Evolutionary conservation across 225 moss, liverwort and hornwort genomes (phyloP).

Genomic region (Neckera pumila): DNA sequence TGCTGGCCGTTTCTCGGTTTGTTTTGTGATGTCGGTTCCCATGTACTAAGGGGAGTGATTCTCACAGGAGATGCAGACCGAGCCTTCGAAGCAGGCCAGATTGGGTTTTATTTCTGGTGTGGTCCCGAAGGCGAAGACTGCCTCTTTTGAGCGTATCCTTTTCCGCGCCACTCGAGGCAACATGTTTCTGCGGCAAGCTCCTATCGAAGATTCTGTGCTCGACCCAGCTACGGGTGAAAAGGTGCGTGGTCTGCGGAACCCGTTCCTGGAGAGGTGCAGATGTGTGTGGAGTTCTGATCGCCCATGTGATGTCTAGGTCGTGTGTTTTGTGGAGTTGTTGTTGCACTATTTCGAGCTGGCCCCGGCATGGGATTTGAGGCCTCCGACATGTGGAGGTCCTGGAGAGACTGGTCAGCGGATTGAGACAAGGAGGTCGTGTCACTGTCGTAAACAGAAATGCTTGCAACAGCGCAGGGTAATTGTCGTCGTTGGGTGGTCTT

Average conservation of each 20-base stretch:
- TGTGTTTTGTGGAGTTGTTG: not conserved
- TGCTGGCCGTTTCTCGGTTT: not conserved
- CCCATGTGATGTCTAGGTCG: not conserved
- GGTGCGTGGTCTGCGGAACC: slow-evolving; percentile 21
- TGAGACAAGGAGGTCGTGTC: not conserved
- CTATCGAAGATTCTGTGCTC: slow-evolving; percentile 61
- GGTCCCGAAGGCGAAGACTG: slow-evolving; percentile 64
- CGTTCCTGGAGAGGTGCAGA: not conserved
- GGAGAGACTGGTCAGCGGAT: not conserved
- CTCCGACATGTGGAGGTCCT: not conserved
- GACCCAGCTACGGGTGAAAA: slow-evolving; percentile 93
- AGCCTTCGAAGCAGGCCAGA: slow-evolving; percentile 94
- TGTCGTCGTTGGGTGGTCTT: not conserved
- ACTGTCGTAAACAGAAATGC: not conserved
- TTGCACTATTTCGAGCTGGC: not conserved
- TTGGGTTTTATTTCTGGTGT: slow-evolving; percentile 86
- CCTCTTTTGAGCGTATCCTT: slow-evolving; percentile 84
- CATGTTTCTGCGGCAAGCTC: slow-evolving; percentile 87
- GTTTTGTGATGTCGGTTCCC: not conserved
- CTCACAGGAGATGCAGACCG: slow-evolving; percentile 97
- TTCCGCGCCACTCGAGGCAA: slow-evolving; percentile 98
- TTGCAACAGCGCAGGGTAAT: not conserved
- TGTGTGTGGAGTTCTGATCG: not conserved
- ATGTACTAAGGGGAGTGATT: slow-evolving; percentile 40
- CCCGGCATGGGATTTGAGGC: not conserved